Evolutionary conservation across 345 rosid genomes (phyloP).

Genomic region (Conringia planisiliqua): DNA sequence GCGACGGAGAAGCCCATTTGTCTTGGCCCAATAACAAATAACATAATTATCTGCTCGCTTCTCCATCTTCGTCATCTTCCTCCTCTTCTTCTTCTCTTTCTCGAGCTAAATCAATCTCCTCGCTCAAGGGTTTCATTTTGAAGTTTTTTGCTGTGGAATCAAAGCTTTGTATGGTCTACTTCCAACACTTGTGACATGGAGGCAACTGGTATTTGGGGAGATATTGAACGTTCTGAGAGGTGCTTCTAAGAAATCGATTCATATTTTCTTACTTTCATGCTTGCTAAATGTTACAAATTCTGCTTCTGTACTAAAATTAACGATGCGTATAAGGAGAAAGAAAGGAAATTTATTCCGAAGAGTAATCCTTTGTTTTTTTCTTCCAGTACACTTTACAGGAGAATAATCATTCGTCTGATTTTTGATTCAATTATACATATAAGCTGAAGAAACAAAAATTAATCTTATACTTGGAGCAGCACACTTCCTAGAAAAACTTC

Average conservation of each 20-base stretch:
- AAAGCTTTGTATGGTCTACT: background rate
- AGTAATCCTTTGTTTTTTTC: background rate
- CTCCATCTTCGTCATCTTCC: background rate
- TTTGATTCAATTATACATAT: background rate
- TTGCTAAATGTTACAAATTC: background rate
- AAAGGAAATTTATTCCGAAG: background rate
- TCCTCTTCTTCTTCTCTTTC: background rate
- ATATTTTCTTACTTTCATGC: background rate
- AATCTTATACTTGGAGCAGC: background rate
- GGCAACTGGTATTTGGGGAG: conserved; percentile 25
- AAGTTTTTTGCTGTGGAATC: background rate
- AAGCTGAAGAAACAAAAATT: background rate
- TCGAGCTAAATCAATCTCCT: background rate
- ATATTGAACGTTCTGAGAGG: conserved; percentile 41
- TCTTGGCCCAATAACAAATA: background rate
- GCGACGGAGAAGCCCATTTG: background rate
- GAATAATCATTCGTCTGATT: background rate
- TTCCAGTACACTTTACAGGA: background rate
- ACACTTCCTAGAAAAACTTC: background rate
- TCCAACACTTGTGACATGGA: conserved; percentile 11
- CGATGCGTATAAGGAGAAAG: background rate
- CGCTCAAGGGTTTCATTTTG: background rate
- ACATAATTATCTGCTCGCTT: background rate
- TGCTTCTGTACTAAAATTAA: background rate
- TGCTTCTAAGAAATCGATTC: background rate